Evolutionary conservation across 306 rosid genomes (phyloP).

Genomic region (Quercus variabilis): DNA sequence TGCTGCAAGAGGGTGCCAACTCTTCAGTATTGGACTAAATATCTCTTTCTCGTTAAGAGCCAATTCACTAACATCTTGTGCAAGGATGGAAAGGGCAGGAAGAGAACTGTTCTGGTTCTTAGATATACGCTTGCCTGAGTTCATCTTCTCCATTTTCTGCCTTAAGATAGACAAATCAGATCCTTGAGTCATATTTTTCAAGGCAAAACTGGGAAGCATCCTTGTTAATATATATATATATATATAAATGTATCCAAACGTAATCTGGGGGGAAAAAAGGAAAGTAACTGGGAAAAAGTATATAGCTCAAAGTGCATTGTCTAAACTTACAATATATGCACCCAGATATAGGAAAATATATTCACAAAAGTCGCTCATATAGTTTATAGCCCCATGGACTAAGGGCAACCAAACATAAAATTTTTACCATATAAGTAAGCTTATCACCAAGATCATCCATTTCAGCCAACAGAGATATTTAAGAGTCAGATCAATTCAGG

Average conservation of each 20-base stretch:
- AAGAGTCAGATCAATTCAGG: neutral
- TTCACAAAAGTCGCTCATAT: neutral
- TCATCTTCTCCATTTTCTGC: slow-evolving; percentile 71
- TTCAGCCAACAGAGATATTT: neutral
- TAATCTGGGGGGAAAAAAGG: neutral
- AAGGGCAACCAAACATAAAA: neutral
- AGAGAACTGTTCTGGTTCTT: slow-evolving; percentile 53
- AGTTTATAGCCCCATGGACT: neutral
- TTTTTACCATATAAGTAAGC: neutral
- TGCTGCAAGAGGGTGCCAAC: slow-evolving; percentile 86
- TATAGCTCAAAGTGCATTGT: neutral
- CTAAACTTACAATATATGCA: neutral
- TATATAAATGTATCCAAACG: neutral
- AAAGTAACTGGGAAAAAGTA: neutral
- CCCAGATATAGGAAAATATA: neutral
- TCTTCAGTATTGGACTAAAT: slow-evolving; percentile 78
- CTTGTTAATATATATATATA: neutral
- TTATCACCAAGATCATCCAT: neutral
- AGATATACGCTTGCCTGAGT: slow-evolving; percentile 41
- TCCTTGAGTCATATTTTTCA: slow-evolving; percentile 27
- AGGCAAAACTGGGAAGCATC: slow-evolving; percentile 7
- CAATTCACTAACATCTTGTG: slow-evolving; percentile 60
- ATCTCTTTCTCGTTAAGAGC: slow-evolving; percentile 70
- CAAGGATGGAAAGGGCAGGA: slow-evolving; percentile 63
- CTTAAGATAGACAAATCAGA: slow-evolving; percentile 33